Percentiles rank a stretch among this genome's conserved stretches.
Evolutionary conservation across 192 early-diverging fungal species (phyloP).

Genomic region (Backusella morwellensis): DNA sequence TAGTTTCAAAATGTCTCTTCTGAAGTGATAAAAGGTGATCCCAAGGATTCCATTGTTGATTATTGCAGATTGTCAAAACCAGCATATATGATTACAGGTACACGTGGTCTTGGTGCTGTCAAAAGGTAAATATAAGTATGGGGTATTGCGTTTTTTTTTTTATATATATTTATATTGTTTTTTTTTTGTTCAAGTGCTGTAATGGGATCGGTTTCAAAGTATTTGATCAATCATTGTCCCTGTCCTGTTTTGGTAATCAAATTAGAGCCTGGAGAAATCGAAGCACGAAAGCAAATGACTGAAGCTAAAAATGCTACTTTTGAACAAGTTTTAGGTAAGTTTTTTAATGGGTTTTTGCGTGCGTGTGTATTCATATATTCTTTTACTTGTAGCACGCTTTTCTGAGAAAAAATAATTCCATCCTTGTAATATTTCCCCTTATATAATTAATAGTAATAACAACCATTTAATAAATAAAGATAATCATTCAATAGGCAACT

Average conservation of each 20-base stretch:
- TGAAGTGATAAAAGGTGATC: slow-evolving; percentile 18
- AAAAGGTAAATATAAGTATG: slow-evolving; percentile 12
- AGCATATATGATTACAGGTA: slow-evolving; percentile 6
- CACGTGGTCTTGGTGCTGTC: slow-evolving; percentile 15
- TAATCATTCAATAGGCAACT: too few relatives aligned
- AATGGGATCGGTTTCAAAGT: slow-evolving; percentile 22
- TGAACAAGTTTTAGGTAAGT: slow-evolving; percentile 11
- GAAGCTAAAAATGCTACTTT: slow-evolving; percentile 11
- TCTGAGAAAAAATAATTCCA: neutral
- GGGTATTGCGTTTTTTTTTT: neutral
- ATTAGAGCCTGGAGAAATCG: slow-evolving; percentile 12
- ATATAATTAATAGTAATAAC: neutral
- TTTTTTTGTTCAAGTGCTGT: neutral
- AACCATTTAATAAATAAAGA: neutral
- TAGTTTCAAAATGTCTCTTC: slow-evolving; percentile 21
- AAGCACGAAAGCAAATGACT: slow-evolving; percentile 6
- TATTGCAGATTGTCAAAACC: slow-evolving; percentile 13
- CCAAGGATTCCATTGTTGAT: slow-evolving; percentile 25
- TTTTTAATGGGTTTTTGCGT: neutral
- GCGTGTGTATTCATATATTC: neutral
- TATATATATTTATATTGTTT: neutral
- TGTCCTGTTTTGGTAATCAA: slow-evolving; percentile 24
- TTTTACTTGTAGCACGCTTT: neutral
- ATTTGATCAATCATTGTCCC: slow-evolving; percentile 15
- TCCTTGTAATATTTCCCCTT: neutral